These are phyloP conservation scores for Anthracocystis setariae DNA, from an alignment of 1,284 basidiomycete genomes.

Conservation along the genomic window DNA sequence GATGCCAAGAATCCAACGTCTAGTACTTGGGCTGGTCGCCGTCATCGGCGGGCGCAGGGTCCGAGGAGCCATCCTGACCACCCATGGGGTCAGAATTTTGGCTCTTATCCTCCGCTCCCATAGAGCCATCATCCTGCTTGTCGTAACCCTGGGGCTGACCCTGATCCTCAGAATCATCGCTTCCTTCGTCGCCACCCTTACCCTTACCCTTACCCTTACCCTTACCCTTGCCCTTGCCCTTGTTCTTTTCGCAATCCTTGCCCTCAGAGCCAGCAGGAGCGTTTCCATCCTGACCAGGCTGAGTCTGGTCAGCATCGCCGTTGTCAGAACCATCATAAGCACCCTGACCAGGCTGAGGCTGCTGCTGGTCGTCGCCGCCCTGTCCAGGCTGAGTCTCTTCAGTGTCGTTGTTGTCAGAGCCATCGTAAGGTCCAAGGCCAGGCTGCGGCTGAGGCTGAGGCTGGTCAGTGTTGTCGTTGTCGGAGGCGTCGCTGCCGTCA, in stretches of 20 bases:
- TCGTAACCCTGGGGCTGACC: not conserved
- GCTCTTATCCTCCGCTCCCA: not conserved
- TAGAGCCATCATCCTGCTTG: not conserved
- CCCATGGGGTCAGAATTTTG: too few species aligned
- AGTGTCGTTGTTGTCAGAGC: too few species aligned
- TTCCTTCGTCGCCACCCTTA: too few species aligned
- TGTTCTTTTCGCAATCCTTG: conserved; percentile 13
- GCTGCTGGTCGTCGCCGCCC: too few species aligned
- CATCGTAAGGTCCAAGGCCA: too few species aligned
- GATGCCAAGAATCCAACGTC: too few species aligned
- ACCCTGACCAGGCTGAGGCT: too few species aligned
- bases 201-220: not conserved
- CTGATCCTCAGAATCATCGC: too few species aligned
- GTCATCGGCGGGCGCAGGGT: not conserved
- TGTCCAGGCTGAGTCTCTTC: too few species aligned
- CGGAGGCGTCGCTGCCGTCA: not conserved
- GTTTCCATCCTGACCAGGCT: not conserved
- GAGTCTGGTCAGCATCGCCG: not conserved
- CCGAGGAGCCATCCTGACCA: too few species aligned
- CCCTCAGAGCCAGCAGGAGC: not conserved
- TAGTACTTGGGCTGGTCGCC: not conserved
- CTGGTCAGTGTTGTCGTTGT: not conserved
- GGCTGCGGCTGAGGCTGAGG: too few species aligned
- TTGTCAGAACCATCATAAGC: not conserved
- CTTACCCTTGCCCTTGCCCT: not conserved